Percentiles rank a stretch among this genome's conserved stretches.
Conservation (phyloP, 2,329 filamentous ascomycete genomes). For the Diaporthe sp. region DNA sequence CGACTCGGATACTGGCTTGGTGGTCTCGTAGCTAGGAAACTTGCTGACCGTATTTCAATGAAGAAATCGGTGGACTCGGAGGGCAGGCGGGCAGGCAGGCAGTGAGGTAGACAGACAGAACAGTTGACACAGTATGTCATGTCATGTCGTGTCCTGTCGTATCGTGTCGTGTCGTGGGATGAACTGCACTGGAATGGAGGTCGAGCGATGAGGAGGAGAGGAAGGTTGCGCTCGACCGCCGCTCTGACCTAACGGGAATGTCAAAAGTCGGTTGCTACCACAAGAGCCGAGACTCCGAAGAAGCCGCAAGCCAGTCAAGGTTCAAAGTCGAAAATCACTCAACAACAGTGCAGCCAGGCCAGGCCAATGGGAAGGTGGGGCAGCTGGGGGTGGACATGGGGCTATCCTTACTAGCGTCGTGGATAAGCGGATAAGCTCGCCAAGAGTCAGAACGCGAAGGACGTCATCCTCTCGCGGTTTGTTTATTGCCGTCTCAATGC, state of each 20-base stretch:
- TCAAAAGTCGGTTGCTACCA: conserved; percentile 10
- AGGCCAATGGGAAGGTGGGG: neutral
- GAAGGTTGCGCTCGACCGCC: conserved; percentile 5
- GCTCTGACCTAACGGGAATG: conserved; percentile 11
- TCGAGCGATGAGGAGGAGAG: conserved; percentile 13
- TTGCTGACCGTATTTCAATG: conserved; percentile 37
- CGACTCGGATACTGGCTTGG: neutral
- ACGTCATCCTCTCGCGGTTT: neutral
- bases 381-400: neutral
- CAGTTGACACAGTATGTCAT: neutral
- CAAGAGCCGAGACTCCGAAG: conserved; percentile 25
- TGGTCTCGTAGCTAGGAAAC: neutral
- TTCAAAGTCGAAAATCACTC: conserved; percentile 30
- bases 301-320: conserved; percentile 5
- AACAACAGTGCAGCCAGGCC: neutral
- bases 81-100: neutral
- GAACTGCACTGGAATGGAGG: neutral
- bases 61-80: conserved; percentile 37
- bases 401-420: neutral
- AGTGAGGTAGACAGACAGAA: neutral
- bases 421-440: conserved; percentile 19
- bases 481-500: neutral
- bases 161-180: neutral
- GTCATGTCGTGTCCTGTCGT: neutral
- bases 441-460: conserved; percentile 13